Evolutionary conservation across 257 asterid genomes (phyloP).

Genomic region (Capsicum pubescens): DNA sequence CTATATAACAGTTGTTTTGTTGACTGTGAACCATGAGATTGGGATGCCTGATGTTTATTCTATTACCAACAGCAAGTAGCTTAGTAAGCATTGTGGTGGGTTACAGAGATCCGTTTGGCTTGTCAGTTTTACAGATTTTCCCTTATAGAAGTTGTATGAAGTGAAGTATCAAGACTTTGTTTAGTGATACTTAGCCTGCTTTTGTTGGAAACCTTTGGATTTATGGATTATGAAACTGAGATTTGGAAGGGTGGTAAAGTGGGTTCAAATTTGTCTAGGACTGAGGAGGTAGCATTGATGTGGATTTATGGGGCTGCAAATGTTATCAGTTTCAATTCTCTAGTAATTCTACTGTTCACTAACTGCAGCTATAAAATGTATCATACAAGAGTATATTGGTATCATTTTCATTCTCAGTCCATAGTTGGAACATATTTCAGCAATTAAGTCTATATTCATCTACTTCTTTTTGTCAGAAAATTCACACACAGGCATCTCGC

Average conservation of each 20-base stretch:
- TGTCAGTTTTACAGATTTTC: not conserved
- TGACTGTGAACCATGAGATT: not conserved
- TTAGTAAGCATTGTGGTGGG: not conserved
- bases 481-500: slow-evolving; percentile 69
- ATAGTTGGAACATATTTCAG: not conserved
- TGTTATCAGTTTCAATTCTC: not conserved
- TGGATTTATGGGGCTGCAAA: slow-evolving; percentile 13
- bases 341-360: slow-evolving; percentile 2
- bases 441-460: not conserved
- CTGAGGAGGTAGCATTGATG: not conserved
- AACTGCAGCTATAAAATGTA: not conserved
- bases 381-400: not conserved
- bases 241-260: not conserved
- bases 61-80: slow-evolving; percentile 19
- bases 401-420: not conserved
- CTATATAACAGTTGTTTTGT: not conserved
- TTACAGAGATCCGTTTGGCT: not conserved
- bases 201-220: slow-evolving; percentile 4
- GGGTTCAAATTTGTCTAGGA: not conserved
- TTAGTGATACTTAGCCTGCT: not conserved
- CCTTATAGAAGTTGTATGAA: not conserved
- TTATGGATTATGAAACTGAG: not conserved
- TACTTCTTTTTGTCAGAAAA: slow-evolving; percentile 50
- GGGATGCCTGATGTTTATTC: slow-evolving; percentile 16
- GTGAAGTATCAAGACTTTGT: slow-evolving; percentile 1